Evolutionary conservation across 2,329 filamentous ascomycete species (phyloP).

Genomic region (Periconia sp.): DNA sequence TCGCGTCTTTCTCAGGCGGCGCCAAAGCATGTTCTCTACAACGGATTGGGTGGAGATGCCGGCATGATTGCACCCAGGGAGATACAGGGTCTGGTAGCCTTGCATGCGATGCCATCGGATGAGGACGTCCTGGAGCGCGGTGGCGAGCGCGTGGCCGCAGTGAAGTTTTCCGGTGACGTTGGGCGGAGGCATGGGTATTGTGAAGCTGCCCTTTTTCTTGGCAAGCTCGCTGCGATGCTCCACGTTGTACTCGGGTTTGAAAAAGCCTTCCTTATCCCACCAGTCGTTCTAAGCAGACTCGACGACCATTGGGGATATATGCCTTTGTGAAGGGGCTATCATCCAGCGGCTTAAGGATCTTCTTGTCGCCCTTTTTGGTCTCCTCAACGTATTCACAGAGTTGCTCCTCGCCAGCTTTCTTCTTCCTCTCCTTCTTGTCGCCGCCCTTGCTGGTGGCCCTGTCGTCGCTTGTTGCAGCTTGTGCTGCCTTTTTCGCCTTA

Average conservation of each 20-base stretch:
- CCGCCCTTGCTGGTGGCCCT: slow-evolving; percentile 37
- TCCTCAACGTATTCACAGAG: slow-evolving; percentile 74
- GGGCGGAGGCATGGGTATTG: slow-evolving; percentile 90
- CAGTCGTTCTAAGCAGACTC: slow-evolving; percentile 91
- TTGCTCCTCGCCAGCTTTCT: slow-evolving; percentile 68
- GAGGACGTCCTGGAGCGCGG: slow-evolving; percentile 84
- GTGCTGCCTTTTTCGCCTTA: slow-evolving; percentile 7
- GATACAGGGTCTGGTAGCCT: slow-evolving; percentile 85
- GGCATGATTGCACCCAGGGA: slow-evolving; percentile 93
- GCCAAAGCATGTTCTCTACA: slow-evolving; percentile 96
- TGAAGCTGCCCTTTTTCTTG: slow-evolving; percentile 65
- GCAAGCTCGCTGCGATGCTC: neutral
- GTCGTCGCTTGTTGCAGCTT: slow-evolving; percentile 9
- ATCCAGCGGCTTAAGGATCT: slow-evolving; percentile 76
- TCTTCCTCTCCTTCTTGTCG: slow-evolving; percentile 70
- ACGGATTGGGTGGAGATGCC: slow-evolving; percentile 96
- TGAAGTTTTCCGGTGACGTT: slow-evolving; percentile 95
- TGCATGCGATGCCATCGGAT: slow-evolving; percentile 91
- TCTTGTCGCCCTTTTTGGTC: slow-evolving; percentile 79
- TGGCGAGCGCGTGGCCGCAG: slow-evolving; percentile 85
- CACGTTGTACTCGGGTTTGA: slow-evolving; percentile 70
- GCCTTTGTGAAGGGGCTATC: slow-evolving; percentile 71
- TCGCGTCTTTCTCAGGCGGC: slow-evolving; percentile 82
- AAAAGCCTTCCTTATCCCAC: slow-evolving; percentile 97
- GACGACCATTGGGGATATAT: slow-evolving; percentile 87